Percentiles rank a stretch among this genome's conserved stretches.
These are phyloP conservation scores for Neonectria ditissima DNA, from an alignment of 2,329 filamentous ascomycete genomes.

Conservation along the genomic window DNA sequence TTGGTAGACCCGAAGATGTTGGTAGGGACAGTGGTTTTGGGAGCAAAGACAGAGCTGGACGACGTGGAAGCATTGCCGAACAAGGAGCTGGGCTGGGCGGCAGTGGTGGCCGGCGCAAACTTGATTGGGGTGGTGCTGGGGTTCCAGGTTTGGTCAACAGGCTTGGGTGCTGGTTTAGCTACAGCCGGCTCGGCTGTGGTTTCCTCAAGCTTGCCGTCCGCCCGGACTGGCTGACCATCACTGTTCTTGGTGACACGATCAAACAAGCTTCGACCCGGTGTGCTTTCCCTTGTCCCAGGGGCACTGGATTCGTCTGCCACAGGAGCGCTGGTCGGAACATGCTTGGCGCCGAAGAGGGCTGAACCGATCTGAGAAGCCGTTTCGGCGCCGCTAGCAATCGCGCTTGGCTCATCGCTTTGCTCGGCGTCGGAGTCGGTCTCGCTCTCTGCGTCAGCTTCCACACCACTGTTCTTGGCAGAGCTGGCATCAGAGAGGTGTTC, in stretches of 20 bases:
- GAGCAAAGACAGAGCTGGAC: constrained; percentile 51
- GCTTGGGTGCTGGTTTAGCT: constrained; percentile 43
- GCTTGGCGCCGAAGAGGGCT: constrained; percentile 47
- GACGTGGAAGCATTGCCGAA: constrained; percentile 49
- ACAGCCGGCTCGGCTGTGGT: constrained; percentile 28
- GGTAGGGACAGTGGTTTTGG: constrained; percentile 51
- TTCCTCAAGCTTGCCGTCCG: constrained; percentile 45
- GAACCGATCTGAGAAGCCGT: constrained; percentile 51
- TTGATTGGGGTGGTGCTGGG: constrained; percentile 66
- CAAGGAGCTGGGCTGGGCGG: constrained; percentile 46
- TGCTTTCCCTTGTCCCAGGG: constrained; percentile 58
- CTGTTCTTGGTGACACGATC: constrained; percentile 65
- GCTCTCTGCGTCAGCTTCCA: constrained; percentile 61
- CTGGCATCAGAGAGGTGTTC: constrained; percentile 69
- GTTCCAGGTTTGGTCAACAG: constrained; percentile 56
- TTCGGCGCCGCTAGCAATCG: constrained; percentile 55
- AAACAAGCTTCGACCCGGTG: constrained; percentile 64
- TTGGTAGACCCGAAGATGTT: constrained; percentile 54
- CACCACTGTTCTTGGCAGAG: constrained; percentile 65
- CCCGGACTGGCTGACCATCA: constrained; percentile 63
- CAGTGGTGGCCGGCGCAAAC: constrained; percentile 56
- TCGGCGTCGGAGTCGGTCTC: constrained; percentile 58
- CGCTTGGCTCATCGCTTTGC: constrained; percentile 58
- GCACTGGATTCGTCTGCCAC: constrained; percentile 49
- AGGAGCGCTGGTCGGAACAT: constrained; percentile 43